Percentiles rank a stretch among this genome's conserved stretches.
These are phyloP conservation scores for Fusarium austroafricanum DNA, from an alignment of 2,329 filamentous ascomycete genomes.

Conservation along the genomic window DNA sequence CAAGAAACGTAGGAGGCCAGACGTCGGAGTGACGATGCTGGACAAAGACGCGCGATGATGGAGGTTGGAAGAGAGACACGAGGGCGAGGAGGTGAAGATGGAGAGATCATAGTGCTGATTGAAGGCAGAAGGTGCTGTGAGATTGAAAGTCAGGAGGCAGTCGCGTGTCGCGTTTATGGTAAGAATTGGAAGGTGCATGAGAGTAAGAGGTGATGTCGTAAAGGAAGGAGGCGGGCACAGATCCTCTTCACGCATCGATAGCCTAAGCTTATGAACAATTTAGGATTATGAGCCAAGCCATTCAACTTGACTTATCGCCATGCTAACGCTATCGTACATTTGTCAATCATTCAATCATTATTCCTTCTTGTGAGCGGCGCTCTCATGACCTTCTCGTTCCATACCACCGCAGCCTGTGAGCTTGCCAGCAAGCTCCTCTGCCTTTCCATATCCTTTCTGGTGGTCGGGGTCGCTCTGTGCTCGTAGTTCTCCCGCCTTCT, in stretches of 20 bases:
- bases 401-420: constrained; percentile 76
- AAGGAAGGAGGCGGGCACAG: neutral
- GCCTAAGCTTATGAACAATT: neutral
- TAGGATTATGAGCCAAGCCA: neutral
- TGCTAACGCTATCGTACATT: constrained; percentile 23
- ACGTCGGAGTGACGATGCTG: constrained; percentile 15
- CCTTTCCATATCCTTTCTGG: constrained; percentile 68
- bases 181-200: neutral
- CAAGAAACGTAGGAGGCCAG: constrained; percentile 22
- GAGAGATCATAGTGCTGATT: neutral
- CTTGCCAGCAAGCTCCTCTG: constrained; percentile 73
- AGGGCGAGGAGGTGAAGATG: neutral
- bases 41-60: constrained; percentile 15
- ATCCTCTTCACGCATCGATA: no score
- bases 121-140: constrained; percentile 3
- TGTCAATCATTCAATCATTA: constrained; percentile 3
- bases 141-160: neutral
- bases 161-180: neutral
- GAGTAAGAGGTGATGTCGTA: neutral
- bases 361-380: constrained; percentile 53
- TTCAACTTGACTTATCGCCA: neutral
- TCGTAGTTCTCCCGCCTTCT: constrained; percentile 66
- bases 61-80: constrained; percentile 8
- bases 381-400: constrained; percentile 70
- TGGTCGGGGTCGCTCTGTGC: constrained; percentile 62